Evolutionary conservation across 2,329 filamentous ascomycete species (phyloP), one percentile per base, ranked within the genome.

Genomic region (Aspergillus persii): DNA sequence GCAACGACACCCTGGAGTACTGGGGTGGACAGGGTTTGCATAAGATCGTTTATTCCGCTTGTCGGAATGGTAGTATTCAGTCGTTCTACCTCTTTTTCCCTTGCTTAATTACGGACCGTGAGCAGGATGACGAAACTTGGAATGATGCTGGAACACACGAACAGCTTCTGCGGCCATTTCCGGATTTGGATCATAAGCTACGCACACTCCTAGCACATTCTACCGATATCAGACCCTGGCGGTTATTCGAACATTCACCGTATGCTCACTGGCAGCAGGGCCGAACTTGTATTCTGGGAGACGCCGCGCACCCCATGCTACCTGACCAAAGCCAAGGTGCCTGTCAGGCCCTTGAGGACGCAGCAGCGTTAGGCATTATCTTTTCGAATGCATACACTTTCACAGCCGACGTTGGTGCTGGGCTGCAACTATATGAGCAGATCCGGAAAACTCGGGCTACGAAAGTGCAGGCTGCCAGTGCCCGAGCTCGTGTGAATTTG

Each of bases 261-360:
- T 72, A 72, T 51, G 67, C 68, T 4, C 68, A 67, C 59, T 73
- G 72, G 72, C 58, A 61, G 1, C 66, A 63, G 15, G 72, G 69
- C 4, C 66, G 63, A 15, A 65, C 68, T 3, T 68, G 67, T 55
- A 49, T 73, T 1, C 61, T 73, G 0, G 71, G 72, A 3, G 72
- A 74, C 57, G 70, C 72, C 1, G 66, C 72, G 1, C 72, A 74
- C 53, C 69, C 72, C 1, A 73, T 74, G 68, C 67, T 74, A 63
- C 72, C 71, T 1, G 69, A 73, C 48, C 71, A 73, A 31, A 66
- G 63, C 7, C 66, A 71, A 61, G 66, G 76, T 6, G 75, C 73
- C 0, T 78, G 74, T 57, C 71, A 71, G 67, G 76, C 76, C 0
- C 74, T 79, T 33, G 77, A 79, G 61, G 76, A 79, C 59, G 76